Evolutionary conservation across 805 yeast species (phyloP).

Genomic region (Kodamaea fukazawae): DNA sequence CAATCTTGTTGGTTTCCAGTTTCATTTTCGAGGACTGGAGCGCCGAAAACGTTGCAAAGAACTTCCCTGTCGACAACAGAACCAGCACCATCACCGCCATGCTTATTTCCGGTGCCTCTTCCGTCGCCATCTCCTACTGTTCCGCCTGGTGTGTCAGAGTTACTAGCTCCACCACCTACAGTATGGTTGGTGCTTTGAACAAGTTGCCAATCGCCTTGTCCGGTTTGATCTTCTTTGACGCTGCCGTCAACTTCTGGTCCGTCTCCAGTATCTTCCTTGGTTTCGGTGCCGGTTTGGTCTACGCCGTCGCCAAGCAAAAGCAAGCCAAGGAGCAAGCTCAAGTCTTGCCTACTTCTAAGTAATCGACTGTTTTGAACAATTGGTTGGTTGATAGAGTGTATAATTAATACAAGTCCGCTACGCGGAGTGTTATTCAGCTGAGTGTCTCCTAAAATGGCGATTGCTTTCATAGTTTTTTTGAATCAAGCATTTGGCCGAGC

Average conservation of each 20-base stretch:
- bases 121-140: conserved; percentile 97
- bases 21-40: conserved; percentile 92
- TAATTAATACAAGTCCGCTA: too few relatives aligned
- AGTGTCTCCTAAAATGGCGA: too few relatives aligned
- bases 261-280: conserved; percentile 90
- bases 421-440: too few relatives aligned
- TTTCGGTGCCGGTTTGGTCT: conserved; percentile 91
- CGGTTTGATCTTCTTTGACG: conserved; percentile 92
- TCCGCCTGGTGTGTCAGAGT: conserved; percentile 99
- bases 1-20: conserved; percentile 76
- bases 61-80: conserved; percentile 76
- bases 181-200: conserved; percentile 99
- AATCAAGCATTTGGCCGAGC: too few relatives aligned
- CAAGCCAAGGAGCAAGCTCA: conserved; percentile 47
- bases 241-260: conserved; percentile 90
- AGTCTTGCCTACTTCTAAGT: conserved; percentile 9
- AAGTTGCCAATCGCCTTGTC: conserved; percentile 96
- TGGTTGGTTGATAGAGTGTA: too few relatives aligned
- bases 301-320: conserved; percentile 92
- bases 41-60: conserved; percentile 62
- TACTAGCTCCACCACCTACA: conserved; percentile 96
- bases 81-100: conserved; percentile 71
- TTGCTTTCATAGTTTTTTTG: too few relatives aligned
- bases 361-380: not conserved
- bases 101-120: conserved; percentile 89